phyloP scores from a whole-genome alignment of 106 monocot species.

The Cymbidium sinense region DNA sequence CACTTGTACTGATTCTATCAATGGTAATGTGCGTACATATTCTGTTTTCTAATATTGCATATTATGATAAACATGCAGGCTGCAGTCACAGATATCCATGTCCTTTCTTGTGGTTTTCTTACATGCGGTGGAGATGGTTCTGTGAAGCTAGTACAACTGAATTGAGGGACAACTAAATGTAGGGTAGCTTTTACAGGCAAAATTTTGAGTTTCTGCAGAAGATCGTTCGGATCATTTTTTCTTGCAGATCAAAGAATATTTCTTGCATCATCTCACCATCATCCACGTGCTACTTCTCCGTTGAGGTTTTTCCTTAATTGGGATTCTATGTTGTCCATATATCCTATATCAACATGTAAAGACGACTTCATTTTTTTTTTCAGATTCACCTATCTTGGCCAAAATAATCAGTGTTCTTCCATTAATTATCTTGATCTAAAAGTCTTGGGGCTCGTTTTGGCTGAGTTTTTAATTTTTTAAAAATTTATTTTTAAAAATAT shows the following conservation, averaged over 20 bases:
- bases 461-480: too few relatives aligned
- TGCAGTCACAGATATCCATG: slow-evolving; percentile 85
- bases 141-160: slow-evolving; percentile 62
- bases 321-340: too few relatives aligned
- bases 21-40: neutral
- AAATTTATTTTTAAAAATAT: too few relatives aligned
- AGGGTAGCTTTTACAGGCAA: too few relatives aligned
- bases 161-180: slow-evolving; percentile 15
- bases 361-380: too few relatives aligned
- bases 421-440: too few relatives aligned
- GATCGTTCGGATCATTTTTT: neutral
- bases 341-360: too few relatives aligned
- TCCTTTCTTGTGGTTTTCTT: slow-evolving; percentile 72
- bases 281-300: neutral
- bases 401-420: too few relatives aligned
- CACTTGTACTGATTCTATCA: neutral
- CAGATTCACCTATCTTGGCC: too few relatives aligned
- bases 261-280: neutral
- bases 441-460: too few relatives aligned
- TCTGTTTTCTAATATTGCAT: neutral
- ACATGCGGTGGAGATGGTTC: slow-evolving; percentile 96
- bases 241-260: neutral
- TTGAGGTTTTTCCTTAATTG: too few relatives aligned
- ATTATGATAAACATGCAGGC: slow-evolving; percentile 42
- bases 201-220: neutral